Evolutionary conservation across 2,329 filamentous ascomycete species (phyloP), one percentile per base, ranked within the genome.

Genomic region (Neoscytalidium dimidiatum): DNA sequence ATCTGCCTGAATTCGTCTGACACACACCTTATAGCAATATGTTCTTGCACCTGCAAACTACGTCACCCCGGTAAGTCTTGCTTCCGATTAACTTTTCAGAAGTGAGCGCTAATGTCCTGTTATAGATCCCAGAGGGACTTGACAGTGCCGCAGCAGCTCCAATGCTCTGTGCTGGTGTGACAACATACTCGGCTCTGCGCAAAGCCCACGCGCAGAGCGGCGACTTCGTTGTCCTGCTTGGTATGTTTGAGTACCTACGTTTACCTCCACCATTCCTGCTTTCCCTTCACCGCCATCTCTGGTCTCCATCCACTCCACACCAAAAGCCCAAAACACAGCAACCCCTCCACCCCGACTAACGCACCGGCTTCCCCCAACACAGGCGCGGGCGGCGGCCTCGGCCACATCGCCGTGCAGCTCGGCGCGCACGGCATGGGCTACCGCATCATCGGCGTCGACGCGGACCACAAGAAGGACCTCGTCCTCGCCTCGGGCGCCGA

Each of bases 151-250:
- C 82, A 26, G 89, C 89, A 0, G 89, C 89, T 1, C 89, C 88
- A 0, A 83, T 91, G 79, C 82, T 90, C 61, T 91, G 88, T 74
- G 88, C 87, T 14, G 89, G 88, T 29, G 82, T 90, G 14, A 90
- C 88, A 1, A 85, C 86, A n/a, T 90, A 90, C 77, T 78, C 84
- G 3, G 88, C 87, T 23, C 81, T 91, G 49, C 84, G 85, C 64
- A 89, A 89, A 71, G 83, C 83, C 64, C 81, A 82, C 44, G 86
- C 86, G 2, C 80, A 83, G 63, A 82, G 84, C 1, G 87, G 88
- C 4, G 81, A 88, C 56, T 88, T 82, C 80, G 82, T 90, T 2
- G 83, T 87, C 0, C 83, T 90, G 43, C 66, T 73, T 9, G 78
- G 76, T 68, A 48, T n/a, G 56, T 53, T 21, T 19, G n/a, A n/a